Percentiles rank a stretch among this genome's conserved stretches.
phyloP scores from a whole-genome alignment of 176 grass and related monocot genomes.

The Musa troglodytarum region DNA sequence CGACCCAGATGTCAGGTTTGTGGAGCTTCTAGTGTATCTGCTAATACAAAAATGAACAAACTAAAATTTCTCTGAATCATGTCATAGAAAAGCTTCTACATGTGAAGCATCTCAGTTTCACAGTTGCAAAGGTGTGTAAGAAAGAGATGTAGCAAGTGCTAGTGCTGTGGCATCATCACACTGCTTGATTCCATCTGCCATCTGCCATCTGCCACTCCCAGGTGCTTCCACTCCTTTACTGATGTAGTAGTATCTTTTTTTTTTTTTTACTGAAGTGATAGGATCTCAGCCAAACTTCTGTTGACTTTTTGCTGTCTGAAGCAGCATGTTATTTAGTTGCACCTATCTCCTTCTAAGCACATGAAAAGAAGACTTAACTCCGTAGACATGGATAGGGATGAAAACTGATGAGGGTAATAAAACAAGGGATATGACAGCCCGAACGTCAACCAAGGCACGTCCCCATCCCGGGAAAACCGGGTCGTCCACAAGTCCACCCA shows the following conservation, averaged over 20 bases:
- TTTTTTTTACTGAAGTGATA: not conserved
- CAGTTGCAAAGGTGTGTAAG: not conserved
- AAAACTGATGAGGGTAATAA: no score
- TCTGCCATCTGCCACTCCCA: not conserved
- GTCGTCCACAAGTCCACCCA: no score
- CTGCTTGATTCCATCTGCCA: not conserved
- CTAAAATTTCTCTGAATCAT: not conserved
- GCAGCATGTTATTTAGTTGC: not conserved
- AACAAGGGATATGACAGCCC: no score
- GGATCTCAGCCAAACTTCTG: not conserved
- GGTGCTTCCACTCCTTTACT: not conserved
- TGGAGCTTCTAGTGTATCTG: not conserved
- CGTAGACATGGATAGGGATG: not conserved
- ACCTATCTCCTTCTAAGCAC: not conserved
- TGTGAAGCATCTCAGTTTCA: not conserved
- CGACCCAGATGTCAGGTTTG: not conserved
- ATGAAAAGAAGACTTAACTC: not conserved
- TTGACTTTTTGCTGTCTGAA: constrained; percentile 8
- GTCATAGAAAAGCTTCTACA: constrained; percentile 1
- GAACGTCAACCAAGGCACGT: no score
- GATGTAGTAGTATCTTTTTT: not conserved
- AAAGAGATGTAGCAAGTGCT: not conserved
- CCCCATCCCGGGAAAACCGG: no score
- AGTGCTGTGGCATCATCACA: not conserved
- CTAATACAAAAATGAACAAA: not conserved